Percentiles rank a stretch among this genome's conserved stretches.
Evolutionary conservation across 2,329 filamentous ascomycete species (phyloP).

Genomic region (Pyrenophora graminea): DNA sequence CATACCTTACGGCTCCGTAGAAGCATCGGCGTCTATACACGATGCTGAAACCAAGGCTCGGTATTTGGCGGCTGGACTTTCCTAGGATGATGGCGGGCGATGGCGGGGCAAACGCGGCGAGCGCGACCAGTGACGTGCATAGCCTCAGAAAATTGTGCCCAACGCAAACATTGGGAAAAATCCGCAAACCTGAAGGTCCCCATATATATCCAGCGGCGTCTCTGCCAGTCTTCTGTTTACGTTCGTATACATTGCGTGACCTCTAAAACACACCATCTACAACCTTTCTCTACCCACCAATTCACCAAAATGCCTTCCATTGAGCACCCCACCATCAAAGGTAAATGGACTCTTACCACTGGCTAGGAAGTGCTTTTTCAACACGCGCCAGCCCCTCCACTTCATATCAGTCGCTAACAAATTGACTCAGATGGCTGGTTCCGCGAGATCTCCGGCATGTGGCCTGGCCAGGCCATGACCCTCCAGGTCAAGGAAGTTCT

Average conservation of each 20-base stretch:
- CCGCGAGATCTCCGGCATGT: constrained; percentile 98
- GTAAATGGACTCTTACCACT: constrained; percentile 47
- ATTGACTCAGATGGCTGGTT: constrained; percentile 92
- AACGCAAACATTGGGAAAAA: constrained; percentile 17
- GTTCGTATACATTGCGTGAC: constrained; percentile 8
- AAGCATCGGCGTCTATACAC: not conserved
- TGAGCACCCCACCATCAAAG: constrained; percentile 76
- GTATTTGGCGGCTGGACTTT: constrained; percentile 18
- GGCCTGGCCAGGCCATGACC: constrained; percentile 99
- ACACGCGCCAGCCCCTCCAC: not conserved
- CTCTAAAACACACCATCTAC: not conserved
- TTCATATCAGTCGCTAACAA: constrained; percentile 1
- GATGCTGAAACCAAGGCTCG: not conserved
- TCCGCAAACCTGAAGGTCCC: constrained; percentile 28
- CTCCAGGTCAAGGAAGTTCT: constrained; percentile 88
- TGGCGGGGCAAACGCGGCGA: constrained; percentile 18
- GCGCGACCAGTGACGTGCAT: constrained; percentile 30
- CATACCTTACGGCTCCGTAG: not conserved
- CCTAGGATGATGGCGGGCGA: constrained; percentile 10
- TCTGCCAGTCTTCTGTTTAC: constrained; percentile 16
- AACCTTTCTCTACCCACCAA: constrained; percentile 5
- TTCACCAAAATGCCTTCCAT: constrained; percentile 64
- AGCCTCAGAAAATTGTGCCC: constrained; percentile 16
- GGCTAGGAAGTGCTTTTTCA: not conserved
- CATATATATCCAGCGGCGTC: constrained; percentile 26